A percentile compares a stretch with the other conserved stretches of the same genome.
Conservation (phyloP, 1,284 basidiomycete genomes). For the Pseudomicrostroma phylloplanum region DNA sequence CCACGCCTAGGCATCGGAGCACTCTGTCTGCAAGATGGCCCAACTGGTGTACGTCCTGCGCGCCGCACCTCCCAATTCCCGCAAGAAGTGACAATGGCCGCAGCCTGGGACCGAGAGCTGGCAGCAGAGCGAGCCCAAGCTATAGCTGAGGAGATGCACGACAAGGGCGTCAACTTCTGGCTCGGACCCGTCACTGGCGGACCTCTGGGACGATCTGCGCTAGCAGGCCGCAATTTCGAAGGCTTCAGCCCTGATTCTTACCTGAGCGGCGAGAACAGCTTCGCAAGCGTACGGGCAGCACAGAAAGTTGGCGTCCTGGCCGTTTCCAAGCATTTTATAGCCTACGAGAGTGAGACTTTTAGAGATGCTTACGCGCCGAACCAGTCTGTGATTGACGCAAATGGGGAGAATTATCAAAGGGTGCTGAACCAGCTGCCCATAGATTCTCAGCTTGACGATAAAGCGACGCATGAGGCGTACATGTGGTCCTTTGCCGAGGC, state of each 20-base stretch:
- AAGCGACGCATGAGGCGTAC: slow-evolving; percentile 60
- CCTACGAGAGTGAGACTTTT: slow-evolving; percentile 47
- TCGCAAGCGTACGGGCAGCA: slow-evolving; percentile 33
- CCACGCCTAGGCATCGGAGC: slow-evolving; percentile 62
- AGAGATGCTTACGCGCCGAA: slow-evolving; percentile 24
- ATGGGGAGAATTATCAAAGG: slow-evolving; percentile 15
- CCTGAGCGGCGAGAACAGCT: slow-evolving; percentile 38
- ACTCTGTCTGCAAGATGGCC: slow-evolving; percentile 60
- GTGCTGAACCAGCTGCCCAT: slow-evolving; percentile 34
- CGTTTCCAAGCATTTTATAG: slow-evolving; percentile 52
- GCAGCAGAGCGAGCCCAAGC: slow-evolving; percentile 67
- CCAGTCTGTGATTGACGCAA: not conserved
- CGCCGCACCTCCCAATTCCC: slow-evolving; percentile 58
- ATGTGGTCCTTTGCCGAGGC: slow-evolving; percentile 54
- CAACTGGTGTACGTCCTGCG: slow-evolving; percentile 59
- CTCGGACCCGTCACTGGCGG: slow-evolving; percentile 54
- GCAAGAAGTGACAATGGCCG: slow-evolving; percentile 65
- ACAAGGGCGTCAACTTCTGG: slow-evolving; percentile 70
- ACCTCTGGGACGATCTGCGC: slow-evolving; percentile 58
- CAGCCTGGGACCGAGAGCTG: slow-evolving; percentile 65
- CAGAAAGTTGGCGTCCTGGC: slow-evolving; percentile 44
- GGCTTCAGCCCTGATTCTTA: slow-evolving; percentile 50
- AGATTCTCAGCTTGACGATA: slow-evolving; percentile 68
- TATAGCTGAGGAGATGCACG: slow-evolving; percentile 70
- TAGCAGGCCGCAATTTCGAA: slow-evolving; percentile 75